A percentile compares a stretch with the other conserved stretches of the same genome.
Conservation (phyloP, 1,139 yeast species). For the Candida sanyaensis region DNA sequence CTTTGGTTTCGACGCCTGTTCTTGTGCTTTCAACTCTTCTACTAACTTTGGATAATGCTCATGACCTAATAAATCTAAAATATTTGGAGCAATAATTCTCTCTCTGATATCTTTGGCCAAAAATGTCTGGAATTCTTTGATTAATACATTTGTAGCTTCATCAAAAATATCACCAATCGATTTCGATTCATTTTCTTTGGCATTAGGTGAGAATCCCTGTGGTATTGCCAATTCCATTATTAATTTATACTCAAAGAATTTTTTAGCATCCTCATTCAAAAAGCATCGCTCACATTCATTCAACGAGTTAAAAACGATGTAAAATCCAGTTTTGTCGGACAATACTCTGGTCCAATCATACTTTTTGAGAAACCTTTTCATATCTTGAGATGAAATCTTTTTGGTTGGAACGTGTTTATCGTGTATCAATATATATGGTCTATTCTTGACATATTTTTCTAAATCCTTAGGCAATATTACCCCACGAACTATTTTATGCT, state of each 20-base stretch:
- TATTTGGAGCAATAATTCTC: conserved; percentile 70
- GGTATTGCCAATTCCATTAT: conserved; percentile 60
- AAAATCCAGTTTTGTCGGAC: conserved; percentile 67
- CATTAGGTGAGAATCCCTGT: conserved; percentile 22
- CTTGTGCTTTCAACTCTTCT: conserved; percentile 43
- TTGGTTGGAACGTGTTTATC: conserved; percentile 56
- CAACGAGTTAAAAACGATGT: conserved; percentile 64
- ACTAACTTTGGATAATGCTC: conserved; percentile 58
- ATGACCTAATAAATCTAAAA: conserved; percentile 62
- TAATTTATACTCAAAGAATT: conserved; percentile 49
- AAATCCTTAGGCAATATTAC: conserved; percentile 47
- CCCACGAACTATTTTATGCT: conserved; percentile 35
- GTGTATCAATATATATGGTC: conserved; percentile 59
- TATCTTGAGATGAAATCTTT: conserved; percentile 53
- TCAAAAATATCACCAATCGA: conserved; percentile 37
- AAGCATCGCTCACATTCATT: conserved; percentile 69
- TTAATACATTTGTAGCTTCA: conserved; percentile 60
- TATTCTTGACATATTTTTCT: conserved; percentile 46
- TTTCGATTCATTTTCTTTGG: conserved; percentile 14
- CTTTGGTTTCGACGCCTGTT: conserved; percentile 26
- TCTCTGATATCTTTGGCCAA: conserved; percentile 74
- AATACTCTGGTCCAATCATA: conserved; percentile 70
- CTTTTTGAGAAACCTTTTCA: conserved; percentile 51
- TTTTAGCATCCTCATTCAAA: conserved; percentile 66
- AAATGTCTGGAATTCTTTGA: conserved; percentile 65